Conservation (phyloP, 805 yeast genomes). For the Saturnispora zaruensis region DNA sequence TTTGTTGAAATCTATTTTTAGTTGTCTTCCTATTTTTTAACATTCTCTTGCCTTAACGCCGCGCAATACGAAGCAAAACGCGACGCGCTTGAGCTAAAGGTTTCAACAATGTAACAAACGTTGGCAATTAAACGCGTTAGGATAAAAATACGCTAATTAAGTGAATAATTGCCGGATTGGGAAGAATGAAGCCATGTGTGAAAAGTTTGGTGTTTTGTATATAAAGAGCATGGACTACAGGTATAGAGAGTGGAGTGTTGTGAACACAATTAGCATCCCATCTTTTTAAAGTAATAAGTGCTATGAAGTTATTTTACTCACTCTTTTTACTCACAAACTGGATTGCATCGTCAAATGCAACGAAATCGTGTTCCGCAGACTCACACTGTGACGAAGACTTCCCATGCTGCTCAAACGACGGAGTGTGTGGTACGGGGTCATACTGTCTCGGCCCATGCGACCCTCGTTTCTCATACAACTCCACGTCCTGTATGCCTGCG, state of each 20-base stretch:
- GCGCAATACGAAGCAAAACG: not conserved
- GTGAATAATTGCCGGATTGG: not conserved
- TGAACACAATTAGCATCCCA: not conserved
- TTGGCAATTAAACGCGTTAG: not conserved
- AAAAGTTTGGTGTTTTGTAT: not conserved
- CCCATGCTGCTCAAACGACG: constrained; percentile 84
- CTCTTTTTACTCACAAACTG: not conserved
- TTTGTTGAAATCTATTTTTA: not conserved
- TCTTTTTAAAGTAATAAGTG: not conserved
- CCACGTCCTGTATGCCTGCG: constrained; percentile 75
- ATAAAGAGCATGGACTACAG: not conserved
- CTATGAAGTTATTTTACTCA: not conserved
- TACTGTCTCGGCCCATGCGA: constrained; percentile 86
- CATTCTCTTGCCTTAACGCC: not conserved
- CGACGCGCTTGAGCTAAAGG: not conserved
- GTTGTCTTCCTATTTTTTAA: not conserved
- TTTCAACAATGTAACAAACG: not conserved
- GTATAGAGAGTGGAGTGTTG: not conserved
- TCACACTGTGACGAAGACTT: constrained; percentile 44
- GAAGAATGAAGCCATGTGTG: not conserved
- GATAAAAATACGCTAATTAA: not conserved
- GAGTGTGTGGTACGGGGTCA: constrained; percentile 35
- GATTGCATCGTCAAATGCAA: constrained; percentile 2
- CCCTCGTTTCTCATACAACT: constrained; percentile 55
- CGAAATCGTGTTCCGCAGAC: constrained; percentile 43